Percentiles rank a stretch among this genome's conserved stretches.
phyloP scores from a whole-genome alignment of 2,329 filamentous ascomycete genomes.

The Amesomyces nigricolor region DNA sequence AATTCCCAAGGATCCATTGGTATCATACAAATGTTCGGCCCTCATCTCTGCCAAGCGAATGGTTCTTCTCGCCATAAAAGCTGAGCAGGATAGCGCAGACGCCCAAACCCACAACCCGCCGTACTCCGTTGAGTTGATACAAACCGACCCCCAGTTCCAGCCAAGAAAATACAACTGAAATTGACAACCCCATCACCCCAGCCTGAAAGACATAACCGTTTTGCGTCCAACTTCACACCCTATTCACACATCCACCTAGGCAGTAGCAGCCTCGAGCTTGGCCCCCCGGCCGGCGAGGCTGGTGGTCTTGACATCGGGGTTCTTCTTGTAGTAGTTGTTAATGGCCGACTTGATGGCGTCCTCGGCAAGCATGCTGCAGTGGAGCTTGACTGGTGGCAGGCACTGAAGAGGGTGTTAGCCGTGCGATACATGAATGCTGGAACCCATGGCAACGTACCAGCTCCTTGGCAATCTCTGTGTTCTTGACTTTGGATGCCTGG shows the following conservation, averaged over 20 bases:
- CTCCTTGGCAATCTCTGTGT: slow-evolving; percentile 98
- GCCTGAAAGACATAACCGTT: background rate
- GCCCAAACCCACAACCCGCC: slow-evolving; percentile 14
- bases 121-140: slow-evolving; percentile 15
- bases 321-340: slow-evolving; percentile 86
- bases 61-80: background rate
- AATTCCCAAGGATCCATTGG: background rate
- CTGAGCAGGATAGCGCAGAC: slow-evolving; percentile 1
- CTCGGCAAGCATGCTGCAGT: slow-evolving; percentile 89
- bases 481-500: slow-evolving; percentile 86
- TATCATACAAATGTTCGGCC: slow-evolving; percentile 6
- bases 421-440: slow-evolving; percentile 65
- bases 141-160: slow-evolving; percentile 5
- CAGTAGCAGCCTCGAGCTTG: slow-evolving; percentile 41
- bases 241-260: slow-evolving; percentile 4
- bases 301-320: slow-evolving; percentile 67
- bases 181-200: background rate
- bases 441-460: slow-evolving; percentile 61
- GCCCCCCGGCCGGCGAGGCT: slow-evolving; percentile 70
- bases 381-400: slow-evolving; percentile 70
- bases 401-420: slow-evolving; percentile 56
- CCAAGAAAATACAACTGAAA: background rate
- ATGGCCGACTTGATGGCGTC: slow-evolving; percentile 92
- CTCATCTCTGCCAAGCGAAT: background rate
- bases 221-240: background rate